These are phyloP conservation scores for Kwoniella dejecticola DNA, from an alignment of 768 basidiomycete species.

Conservation along the genomic window DNA sequence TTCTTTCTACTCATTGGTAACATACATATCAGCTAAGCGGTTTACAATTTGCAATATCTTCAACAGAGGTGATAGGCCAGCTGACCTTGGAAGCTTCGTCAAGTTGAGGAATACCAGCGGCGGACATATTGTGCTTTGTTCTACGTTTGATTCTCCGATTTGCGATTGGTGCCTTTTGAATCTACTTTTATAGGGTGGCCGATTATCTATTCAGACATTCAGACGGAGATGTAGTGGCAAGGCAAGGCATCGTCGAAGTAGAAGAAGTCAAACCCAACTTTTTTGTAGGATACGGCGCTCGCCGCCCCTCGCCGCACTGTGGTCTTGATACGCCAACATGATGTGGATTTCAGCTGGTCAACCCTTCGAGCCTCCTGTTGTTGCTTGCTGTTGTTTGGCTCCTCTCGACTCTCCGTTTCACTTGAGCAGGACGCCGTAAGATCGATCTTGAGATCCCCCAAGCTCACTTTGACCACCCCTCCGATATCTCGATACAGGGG, in stretches of 20 bases:
- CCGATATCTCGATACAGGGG: no score
- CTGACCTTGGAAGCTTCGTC: slow-evolving; percentile 53
- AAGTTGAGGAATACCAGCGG: slow-evolving; percentile 45
- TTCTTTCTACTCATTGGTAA: slow-evolving; percentile 66
- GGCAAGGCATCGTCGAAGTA: no score
- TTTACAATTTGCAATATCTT: background rate
- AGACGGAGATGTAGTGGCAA: no score
- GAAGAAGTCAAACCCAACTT: no score
- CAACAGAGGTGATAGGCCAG: background rate
- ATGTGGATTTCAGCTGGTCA: background rate
- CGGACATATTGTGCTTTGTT: slow-evolving; percentile 26
- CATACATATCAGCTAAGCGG: background rate
- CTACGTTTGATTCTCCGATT: background rate
- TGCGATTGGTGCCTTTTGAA: background rate
- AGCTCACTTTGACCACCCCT: no score
- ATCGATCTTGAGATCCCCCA: no score
- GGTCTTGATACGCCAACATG: background rate
- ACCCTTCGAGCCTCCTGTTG: no score
- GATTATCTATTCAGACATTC: background rate
- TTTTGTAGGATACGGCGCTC: background rate
- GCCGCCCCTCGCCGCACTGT: background rate
- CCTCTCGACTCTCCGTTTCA: no score
- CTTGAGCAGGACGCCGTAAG: no score
- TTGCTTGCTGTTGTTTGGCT: no score
- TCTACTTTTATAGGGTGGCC: background rate